Evolutionary conservation across 352 stramenopile genomes (phyloP), one percentile per base, ranked within the genome.

Genomic region (Phytophthora nicotianae): DNA sequence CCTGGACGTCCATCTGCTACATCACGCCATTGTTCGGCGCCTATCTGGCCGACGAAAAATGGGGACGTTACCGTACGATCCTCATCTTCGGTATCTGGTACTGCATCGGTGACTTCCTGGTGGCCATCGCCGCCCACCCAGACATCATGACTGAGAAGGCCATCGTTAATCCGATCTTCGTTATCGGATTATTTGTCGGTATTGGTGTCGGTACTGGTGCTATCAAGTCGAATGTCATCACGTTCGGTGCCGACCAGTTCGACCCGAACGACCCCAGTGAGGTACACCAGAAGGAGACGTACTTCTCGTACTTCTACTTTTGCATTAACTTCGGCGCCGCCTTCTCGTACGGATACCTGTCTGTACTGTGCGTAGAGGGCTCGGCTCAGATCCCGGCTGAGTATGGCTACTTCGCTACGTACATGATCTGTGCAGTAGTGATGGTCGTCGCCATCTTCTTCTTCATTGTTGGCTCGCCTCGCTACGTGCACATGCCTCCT

Each of bases 251-350:
- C 9, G 87, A 96, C 61, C 87, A 96, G 63, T 96, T 96, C 62
- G 84, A 96, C 65, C 83, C 85, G 19, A 89, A 91, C 46, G 85
- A 93, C 59, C 80, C 85, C 11, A 90, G 89, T 42, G 84, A 96
- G 58, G 67, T 82, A 86, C 10, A 79, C 68, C 85, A 94, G 69
- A 93, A 92, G 55, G 73, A 90, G 32, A 80, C 82, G 19, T 97
- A 96, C 50, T 97, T 97, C 70, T 89, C 75, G 60, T 97, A 92
- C 59, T 98, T 98, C 69, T 97, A 98, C 77, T 91, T 90, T 57
- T 81, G 90, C 37, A 94, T 98, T 59, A 97, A 98, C 62, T 68
- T 96, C 42, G 91, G 91, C 50, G 89, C 91, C 17, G 83, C 96
- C 55, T 90, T 97, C 50, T 95, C 89, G 40, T 98, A 96, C 71